Percentiles rank a stretch among this genome's conserved stretches.
These are phyloP conservation scores for Hericium rajendrae DNA, from an alignment of 768 basidiomycete species.

Conservation along the genomic window DNA sequence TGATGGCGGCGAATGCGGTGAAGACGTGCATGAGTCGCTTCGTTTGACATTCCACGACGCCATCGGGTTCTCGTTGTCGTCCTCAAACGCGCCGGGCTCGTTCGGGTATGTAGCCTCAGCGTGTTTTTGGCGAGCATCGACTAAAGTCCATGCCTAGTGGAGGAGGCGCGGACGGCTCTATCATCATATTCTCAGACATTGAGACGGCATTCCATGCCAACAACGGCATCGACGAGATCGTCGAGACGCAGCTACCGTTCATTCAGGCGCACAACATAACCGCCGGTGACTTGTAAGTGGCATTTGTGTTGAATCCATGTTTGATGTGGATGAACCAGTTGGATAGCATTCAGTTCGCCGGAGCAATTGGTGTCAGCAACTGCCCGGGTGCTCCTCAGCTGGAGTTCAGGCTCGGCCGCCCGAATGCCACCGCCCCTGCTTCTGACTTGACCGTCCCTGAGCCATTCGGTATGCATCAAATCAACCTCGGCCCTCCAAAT, in stretches of 20 bases:
- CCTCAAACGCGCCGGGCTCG: not conserved
- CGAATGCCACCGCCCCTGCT: conserved; percentile 12
- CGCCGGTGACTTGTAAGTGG: conserved; percentile 37
- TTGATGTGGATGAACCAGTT: not conserved
- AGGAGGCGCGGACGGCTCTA: conserved; percentile 19
- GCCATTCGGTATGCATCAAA: conserved; percentile 14
- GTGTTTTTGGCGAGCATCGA: too few relatives aligned
- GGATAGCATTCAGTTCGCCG: conserved; percentile 25
- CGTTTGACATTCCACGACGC: conserved; percentile 22
- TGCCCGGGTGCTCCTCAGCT: conserved; percentile 27
- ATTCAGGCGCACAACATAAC: conserved; percentile 26
- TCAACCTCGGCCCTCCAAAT: not conserved
- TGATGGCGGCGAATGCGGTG: conserved; percentile 20
- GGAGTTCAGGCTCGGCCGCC: conserved; percentile 25
- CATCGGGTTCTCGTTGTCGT: conserved; percentile 10
- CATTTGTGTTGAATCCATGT: not conserved
- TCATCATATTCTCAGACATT: conserved; percentile 9
- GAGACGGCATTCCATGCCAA: conserved; percentile 15
- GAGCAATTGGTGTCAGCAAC: conserved; percentile 24
- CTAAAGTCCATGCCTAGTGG: not conserved
- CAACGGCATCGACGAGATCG: conserved; percentile 12
- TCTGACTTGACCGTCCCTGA: conserved; percentile 25
- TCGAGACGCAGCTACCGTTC: conserved; percentile 19
- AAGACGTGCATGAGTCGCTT: conserved; percentile 20
- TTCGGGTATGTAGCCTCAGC: not conserved